A percentile compares a stretch with the other conserved stretches of the same genome.
Evolutionary conservation across 2,329 filamentous ascomycete genomes (phyloP).

Genomic region (Cercospora citrullina): DNA sequence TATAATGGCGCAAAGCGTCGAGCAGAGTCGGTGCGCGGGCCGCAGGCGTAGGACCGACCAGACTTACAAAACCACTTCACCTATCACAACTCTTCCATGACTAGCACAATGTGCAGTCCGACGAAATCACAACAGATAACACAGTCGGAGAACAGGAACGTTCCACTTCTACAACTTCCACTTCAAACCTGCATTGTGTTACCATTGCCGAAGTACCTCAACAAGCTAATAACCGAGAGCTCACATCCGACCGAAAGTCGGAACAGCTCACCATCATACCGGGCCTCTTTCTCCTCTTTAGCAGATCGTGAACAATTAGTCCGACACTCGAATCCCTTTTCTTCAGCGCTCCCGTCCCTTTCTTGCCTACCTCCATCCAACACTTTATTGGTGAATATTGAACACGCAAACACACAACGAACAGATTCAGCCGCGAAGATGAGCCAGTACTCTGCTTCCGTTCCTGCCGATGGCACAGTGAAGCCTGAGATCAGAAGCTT

Average conservation of each 20-base stretch:
- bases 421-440: conserved; percentile 20
- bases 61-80: background rate
- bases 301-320: background rate
- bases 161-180: background rate
- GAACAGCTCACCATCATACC: conserved; percentile 1
- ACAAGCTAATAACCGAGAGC: background rate
- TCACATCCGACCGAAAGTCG: conserved; percentile 4
- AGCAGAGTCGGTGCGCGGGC: background rate
- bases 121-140: background rate
- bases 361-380: background rate
- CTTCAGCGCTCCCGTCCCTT: background rate
- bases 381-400: background rate
- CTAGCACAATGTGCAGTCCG: background rate
- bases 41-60: background rate
- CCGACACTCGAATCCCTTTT: background rate
- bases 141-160: background rate
- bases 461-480: conserved; percentile 36
- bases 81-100: background rate
- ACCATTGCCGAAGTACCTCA: background rate
- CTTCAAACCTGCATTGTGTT: background rate
- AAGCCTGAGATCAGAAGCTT: conserved; percentile 46
- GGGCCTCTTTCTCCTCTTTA: background rate
- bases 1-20: background rate
- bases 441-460: conserved; percentile 37
- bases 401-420: background rate